Base-by-base conservation (phyloP, 164 flowering plant genomes). In the Nymphaea colorata region DNA sequence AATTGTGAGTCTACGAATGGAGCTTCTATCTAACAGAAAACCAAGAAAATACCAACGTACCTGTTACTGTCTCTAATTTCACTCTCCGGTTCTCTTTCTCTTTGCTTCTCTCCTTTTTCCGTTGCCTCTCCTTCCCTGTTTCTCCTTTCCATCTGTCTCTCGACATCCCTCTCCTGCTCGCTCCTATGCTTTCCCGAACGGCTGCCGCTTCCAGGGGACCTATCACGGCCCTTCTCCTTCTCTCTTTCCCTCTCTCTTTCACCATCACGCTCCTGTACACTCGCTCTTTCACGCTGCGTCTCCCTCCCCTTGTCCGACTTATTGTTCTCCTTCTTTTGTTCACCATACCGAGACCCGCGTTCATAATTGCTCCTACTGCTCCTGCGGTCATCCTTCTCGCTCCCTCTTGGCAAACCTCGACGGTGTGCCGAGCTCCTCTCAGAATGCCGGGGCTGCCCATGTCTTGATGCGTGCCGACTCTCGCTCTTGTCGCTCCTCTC, bases 31-130 rank as follows among this genome's bases (percentile, higher is more conserved):
- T 25, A 25, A 25, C 36, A 25, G 36, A 25, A 25, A 25, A 25
- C 36, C 1, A 25, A 25, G 36, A 44, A n/a, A 41, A 17, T 14
- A 16, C 42, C 36, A 4, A 8, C 12, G 3, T 72, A 86, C 91
- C 91, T 86, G 80, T 64, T 66, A 12, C 80, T 76, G 1, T 81
- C 88, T 59, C 82, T 72, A 5, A 66, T 41, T 36, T 81, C 83
- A 36, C 51, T 18, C 44, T 80, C 85, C 0, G 73, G 68, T 65
- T 79, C 85, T 67, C 76, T 77, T 47, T 77, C 83, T 45, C 76
- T 64, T 15, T 66, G 61, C 62, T 53, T 66, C 25, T 66, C 68
- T 8, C 17, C 51, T 66, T 66, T 61, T 41, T 41, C 64, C 53
- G 36, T 3, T n/a, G 77, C 82, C 66, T 72, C 68, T 18, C 79